Conservation (phyloP, 352 stramenopile species). For the Hyaloperonospora brassicae region DNA sequence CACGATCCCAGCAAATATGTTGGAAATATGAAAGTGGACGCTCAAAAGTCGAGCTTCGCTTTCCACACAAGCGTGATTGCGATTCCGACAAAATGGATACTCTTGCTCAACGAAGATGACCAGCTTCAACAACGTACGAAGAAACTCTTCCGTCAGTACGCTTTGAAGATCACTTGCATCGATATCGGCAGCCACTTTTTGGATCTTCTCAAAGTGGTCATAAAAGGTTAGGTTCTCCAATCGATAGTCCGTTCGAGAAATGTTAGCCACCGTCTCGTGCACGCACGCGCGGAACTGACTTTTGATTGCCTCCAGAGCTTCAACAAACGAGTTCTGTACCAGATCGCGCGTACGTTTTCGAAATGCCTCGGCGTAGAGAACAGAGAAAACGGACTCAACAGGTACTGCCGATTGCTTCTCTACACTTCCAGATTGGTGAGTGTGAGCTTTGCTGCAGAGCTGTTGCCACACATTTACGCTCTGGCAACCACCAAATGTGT, state of each 20-base stretch:
- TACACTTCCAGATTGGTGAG: constrained; percentile 1
- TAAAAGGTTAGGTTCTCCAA: constrained; percentile 62
- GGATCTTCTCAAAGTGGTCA: constrained; percentile 66
- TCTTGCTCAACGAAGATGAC: constrained; percentile 68
- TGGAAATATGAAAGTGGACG: constrained; percentile 47
- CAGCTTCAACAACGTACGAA: constrained; percentile 64
- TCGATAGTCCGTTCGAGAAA: constrained; percentile 19
- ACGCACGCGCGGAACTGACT: constrained; percentile 42
- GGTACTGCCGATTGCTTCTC: constrained; percentile 7
- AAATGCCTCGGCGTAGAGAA: constrained; percentile 58
- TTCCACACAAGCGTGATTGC: neutral
- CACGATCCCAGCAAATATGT: constrained; percentile 61
- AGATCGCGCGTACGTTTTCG: constrained; percentile 55
- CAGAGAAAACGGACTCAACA: constrained; percentile 44
- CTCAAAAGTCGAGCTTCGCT: constrained; percentile 20
- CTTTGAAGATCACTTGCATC: constrained; percentile 68
- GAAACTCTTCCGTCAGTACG: constrained; percentile 68
- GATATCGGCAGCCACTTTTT: constrained; percentile 50
- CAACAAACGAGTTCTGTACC: constrained; percentile 66
- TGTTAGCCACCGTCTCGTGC: constrained; percentile 17
- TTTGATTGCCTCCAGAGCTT: constrained; percentile 68
- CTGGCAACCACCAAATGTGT: constrained; percentile 26
- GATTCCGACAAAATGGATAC: constrained; percentile 27
- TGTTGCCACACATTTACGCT: constrained; percentile 33
- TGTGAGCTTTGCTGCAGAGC: constrained; percentile 8